Conservation (phyloP, 768 basidiomycete species). For the Phaeotremella fagi region DNA sequence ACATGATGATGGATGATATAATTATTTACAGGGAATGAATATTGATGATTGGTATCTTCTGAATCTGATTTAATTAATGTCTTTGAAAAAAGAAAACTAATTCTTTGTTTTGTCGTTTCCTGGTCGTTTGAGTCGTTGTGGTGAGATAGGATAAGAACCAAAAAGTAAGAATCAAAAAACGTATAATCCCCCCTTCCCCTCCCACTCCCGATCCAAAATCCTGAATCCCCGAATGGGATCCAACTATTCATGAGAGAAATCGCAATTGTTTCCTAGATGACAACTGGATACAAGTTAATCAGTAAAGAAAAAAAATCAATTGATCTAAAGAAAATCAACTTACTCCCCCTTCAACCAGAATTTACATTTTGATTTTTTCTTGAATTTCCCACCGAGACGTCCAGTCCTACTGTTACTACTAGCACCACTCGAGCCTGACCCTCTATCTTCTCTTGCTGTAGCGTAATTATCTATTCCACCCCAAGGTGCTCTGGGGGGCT, state of each 20-base stretch:
- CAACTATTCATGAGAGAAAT: neutral
- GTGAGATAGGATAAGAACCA: no score
- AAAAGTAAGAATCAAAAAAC: no score
- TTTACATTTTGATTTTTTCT: slow-evolving; percentile 1
- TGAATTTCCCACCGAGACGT: slow-evolving; percentile 1
- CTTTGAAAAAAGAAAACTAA: no score
- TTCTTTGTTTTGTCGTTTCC: no score
- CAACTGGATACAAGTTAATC: neutral
- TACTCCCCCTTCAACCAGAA: slow-evolving; percentile 17
- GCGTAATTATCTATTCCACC: slow-evolving; percentile 9
- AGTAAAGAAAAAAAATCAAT: neutral
- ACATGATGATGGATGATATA: no score
- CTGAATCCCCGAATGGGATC: neutral
- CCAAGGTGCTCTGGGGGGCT: slow-evolving; percentile 2
- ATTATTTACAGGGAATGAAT: no score
- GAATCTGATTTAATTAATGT: no score
- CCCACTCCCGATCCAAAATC: no score
- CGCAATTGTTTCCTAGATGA: neutral
- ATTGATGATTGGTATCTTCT: no score
- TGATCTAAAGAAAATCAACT: slow-evolving; percentile 2
- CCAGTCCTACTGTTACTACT: neutral
- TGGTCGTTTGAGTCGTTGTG: no score
- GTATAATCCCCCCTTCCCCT: no score
- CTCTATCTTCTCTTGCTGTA: neutral
- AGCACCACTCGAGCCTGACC: neutral